Percentiles rank a stretch among this genome's conserved stretches.
phyloP scores from a whole-genome alignment of 2,329 filamentous ascomycete species.

The Pyricularia pennisetigena region DNA sequence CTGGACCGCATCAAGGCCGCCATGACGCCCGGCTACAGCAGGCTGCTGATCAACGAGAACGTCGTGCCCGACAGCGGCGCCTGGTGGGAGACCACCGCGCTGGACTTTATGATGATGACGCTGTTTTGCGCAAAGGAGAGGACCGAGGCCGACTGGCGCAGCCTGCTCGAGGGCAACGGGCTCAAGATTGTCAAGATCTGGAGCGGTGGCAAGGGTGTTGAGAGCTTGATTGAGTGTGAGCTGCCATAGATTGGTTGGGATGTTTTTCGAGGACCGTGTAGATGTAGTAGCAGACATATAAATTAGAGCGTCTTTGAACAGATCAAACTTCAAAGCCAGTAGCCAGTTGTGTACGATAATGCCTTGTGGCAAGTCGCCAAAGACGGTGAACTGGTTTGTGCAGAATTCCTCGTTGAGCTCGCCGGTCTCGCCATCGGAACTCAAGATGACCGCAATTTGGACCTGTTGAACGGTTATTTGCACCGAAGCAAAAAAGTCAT shows the following conservation, averaged over 20 bases:
- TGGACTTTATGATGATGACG: conserved; percentile 21
- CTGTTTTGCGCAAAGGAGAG: neutral
- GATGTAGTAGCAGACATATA: too few relatives aligned
- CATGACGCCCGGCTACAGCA: conserved; percentile 18
- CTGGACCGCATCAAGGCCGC: conserved; percentile 8
- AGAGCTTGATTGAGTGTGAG: conserved; percentile 28
- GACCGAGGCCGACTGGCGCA: neutral
- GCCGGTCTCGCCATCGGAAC: conserved; percentile 14
- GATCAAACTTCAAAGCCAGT: too few relatives aligned
- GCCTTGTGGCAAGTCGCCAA: too few relatives aligned
- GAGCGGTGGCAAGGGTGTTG: conserved; percentile 19
- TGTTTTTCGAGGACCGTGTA: too few relatives aligned
- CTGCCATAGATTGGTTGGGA: conserved; percentile 5
- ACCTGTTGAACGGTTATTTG: too few relatives aligned
- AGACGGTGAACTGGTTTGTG: conserved; percentile 37
- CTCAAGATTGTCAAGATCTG: conserved; percentile 25
- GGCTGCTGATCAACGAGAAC: conserved; percentile 21
- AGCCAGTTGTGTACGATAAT: too few relatives aligned
- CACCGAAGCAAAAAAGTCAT: too few relatives aligned
- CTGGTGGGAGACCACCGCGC: conserved; percentile 23
- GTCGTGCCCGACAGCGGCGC: conserved; percentile 21
- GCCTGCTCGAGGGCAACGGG: conserved; percentile 13
- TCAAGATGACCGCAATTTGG: too few relatives aligned
- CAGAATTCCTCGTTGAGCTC: conserved; percentile 47
- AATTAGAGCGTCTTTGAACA: too few relatives aligned